Base-by-base conservation (phyloP, 208 protist species). In the Leishmania amazonensis region DNA sequence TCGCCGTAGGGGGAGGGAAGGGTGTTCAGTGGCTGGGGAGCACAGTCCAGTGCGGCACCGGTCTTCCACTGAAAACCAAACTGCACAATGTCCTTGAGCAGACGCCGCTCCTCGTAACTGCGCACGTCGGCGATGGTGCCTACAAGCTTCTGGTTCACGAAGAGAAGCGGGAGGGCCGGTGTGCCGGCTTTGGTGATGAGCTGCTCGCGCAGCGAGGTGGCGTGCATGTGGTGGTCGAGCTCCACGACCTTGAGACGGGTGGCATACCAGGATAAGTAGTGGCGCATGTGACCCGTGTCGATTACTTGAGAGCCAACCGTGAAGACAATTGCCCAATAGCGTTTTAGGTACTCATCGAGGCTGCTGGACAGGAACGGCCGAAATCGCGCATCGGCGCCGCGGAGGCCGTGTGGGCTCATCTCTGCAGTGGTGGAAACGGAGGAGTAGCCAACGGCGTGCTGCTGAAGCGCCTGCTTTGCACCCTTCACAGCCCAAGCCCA, bases 31-130 rank as follows among this genome's bases (percentile, higher is more conserved):
- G 67, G 81, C 79, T 92, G 90, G 58, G 87, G 84, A 21, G 77
- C 83, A 21, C 89, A 83, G 8, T 78, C 81, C 11, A 81, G 60
- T 13, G 71, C 76, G 15, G 70, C 76, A 1, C 90, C 95, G 0
- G 88, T 92, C 73, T 92, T 93, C 95, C 95, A 98, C 85, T 96
- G 79, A 77, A 98, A 98, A 11, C 95, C 95, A 85, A 98, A 98
- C 83, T 98, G 95, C 60, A 96, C 82, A 31, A 95, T 85, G 73
- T 98, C 95, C 80, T 98, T 98, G 79, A 98, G 83, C 80, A 94
- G 83, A 31, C 87, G 86, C 42, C 85, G 79, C 76, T 90, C 76
- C 85, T 98, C 95, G 47, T 94, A 84, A 78, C 78, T 58, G 76
- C 91, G 81, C 49, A 98, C 90, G n/a, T 94, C 89, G 15, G 57